These are phyloP conservation scores for Colletotrichum sp. DNA, from an alignment of 2,329 filamentous ascomycete species.

Conservation along the genomic window DNA sequence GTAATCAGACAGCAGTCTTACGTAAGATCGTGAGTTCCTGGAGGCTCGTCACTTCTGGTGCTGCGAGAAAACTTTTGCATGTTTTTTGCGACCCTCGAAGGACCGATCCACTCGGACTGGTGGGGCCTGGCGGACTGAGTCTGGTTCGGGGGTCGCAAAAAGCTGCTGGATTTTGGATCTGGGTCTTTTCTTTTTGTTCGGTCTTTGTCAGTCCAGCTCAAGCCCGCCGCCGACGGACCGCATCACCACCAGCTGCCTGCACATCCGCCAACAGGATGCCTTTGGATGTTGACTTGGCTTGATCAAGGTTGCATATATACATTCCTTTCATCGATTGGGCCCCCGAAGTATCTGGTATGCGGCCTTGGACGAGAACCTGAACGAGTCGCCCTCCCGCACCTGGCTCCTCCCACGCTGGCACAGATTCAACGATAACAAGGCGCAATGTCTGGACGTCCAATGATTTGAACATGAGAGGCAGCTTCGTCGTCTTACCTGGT, in stretches of 20 bases:
- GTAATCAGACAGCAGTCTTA: neutral
- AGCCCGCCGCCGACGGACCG: neutral
- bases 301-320: neutral
- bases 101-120: neutral
- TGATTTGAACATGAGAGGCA: fast-evolving
- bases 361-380: neutral
- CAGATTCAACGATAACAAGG: neutral
- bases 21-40: neutral
- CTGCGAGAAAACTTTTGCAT: neutral
- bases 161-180: neutral
- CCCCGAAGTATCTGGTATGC: neutral
- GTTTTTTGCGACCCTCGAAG: neutral
- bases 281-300: neutral
- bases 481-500: neutral
- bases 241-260: neutral
- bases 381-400: neutral
- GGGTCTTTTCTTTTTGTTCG: neutral
- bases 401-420: neutral
- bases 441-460: fast-evolving
- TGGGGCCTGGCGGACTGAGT: neutral
- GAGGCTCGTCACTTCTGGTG: neutral
- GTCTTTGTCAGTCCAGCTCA: neutral
- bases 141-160: neutral
- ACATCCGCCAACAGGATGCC: neutral
- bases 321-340: neutral